phyloP scores from a whole-genome alignment of 352 stramenopile genomes.

The Phytophthora pluvialis region DNA sequence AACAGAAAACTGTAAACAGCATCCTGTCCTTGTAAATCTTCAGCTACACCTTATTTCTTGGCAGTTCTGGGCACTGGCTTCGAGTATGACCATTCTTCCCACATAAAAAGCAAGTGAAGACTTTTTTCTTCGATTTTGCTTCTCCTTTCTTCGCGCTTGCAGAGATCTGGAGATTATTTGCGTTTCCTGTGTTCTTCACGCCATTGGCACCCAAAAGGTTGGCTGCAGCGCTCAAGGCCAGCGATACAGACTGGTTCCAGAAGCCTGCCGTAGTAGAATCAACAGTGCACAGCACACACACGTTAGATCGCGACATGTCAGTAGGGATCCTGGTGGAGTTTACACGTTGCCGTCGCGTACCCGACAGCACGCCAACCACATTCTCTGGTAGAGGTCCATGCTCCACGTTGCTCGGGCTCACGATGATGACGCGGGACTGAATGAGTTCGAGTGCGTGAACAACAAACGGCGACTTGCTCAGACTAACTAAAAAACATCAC shows the following conservation, averaged over 20 bases:
- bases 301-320: background rate
- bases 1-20: too few species aligned
- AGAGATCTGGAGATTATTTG: background rate
- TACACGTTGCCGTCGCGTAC: constrained; percentile 9
- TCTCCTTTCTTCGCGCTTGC: constrained; percentile 1
- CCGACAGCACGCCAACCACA: constrained; percentile 38
- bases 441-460: constrained; percentile 32
- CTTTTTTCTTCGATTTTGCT: constrained; percentile 17
- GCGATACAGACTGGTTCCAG: constrained; percentile 34
- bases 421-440: constrained; percentile 31
- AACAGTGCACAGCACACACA: background rate
- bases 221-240: constrained; percentile 24
- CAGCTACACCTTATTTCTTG: constrained; percentile 14
- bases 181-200: background rate
- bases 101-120: constrained; percentile 20
- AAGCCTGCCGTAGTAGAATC: constrained; percentile 19
- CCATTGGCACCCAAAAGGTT: background rate
- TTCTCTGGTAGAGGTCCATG: constrained; percentile 39
- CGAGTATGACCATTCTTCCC: constrained; percentile 21
- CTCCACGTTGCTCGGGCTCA: constrained; percentile 35
- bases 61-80: constrained; percentile 20
- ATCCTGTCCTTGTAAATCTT: too few species aligned
- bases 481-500: constrained; percentile 25
- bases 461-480: constrained; percentile 35
- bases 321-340: too few species aligned